Base-by-base conservation (phyloP, 2,329 filamentous ascomycete genomes). In the Scedosporium aurantiacum region DNA sequence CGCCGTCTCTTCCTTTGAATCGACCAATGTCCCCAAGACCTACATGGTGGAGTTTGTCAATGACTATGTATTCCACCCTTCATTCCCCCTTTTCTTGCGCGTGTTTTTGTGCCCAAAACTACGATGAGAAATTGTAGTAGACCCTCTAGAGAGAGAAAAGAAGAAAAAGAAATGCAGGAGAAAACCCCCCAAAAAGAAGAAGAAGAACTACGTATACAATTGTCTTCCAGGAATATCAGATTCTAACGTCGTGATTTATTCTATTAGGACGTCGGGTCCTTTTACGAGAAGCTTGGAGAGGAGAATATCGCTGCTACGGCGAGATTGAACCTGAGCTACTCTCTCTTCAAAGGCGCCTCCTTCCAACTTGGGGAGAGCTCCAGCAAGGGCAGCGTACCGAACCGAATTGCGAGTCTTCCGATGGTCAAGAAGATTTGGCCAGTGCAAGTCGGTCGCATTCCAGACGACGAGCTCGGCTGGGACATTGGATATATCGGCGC, bases 261-360 rank as follows among this genome's bases (percentile, higher is more conserved):
- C 3, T 10, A 40, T 14, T 28, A 60, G 58, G 58, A 60, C 43
- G 43, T 52, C 43, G 41, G 18, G 43, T 60, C 58, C 43, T 60
- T 60, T 28, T 60, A 60, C 23, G 6, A 14, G 41, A 41, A 60
- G 41, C 58, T 60, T 14, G 25, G 25, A 41, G 58, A 60, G 27
- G 58, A 60, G 58, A 18, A 50, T 14, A 60, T 60, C 52, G 77
- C 76, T 8, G 60, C 62, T 47, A 67, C 70, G 45, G 75, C 75
- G 58, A 78, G 78, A 58, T 75, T 79, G 74, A 75, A 76, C 61
- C 74, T 82, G 62, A 72, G 79, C 64, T 79, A 75, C 66, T 73
- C 76, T 64, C 72, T 83, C 18, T 83, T 83, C 74, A 80, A 78
- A 66, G 81, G 80, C 60, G 76, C 75, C 2, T 82, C 81, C 2